Conservation (phyloP, 257 asterid species). For the Forsythia suspensa region DNA sequence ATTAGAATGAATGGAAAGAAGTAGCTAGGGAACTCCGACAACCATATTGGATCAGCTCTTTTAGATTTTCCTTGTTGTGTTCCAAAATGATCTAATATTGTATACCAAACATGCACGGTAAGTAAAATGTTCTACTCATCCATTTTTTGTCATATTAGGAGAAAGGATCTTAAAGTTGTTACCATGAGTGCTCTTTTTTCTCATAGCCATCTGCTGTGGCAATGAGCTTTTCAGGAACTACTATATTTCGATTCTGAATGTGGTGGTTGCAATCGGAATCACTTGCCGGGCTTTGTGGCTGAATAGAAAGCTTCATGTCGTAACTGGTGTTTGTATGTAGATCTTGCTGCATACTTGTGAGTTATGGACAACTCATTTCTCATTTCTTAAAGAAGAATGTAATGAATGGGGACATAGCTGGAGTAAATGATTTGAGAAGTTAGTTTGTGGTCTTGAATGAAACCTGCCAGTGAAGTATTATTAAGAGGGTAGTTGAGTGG, state of each 20-base stretch:
- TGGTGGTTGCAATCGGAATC: slow-evolving; percentile 32
- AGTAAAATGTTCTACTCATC: neutral
- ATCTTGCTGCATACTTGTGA: slow-evolving; percentile 20
- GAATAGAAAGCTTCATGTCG: slow-evolving; percentile 28
- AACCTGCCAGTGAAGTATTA: slow-evolving; percentile 22
- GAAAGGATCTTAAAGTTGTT: slow-evolving; percentile 19
- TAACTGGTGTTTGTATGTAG: slow-evolving; percentile 6
- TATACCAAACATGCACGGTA: neutral
- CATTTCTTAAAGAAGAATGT: slow-evolving; percentile 8
- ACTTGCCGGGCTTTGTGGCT: slow-evolving; percentile 19
- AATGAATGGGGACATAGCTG: slow-evolving; percentile 32
- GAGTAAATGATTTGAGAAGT: slow-evolving; percentile 32
- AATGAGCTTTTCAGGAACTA: slow-evolving; percentile 36
- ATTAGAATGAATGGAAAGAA: neutral
- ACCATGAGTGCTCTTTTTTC: slow-evolving; percentile 80
- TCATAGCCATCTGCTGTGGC: slow-evolving; percentile 51
- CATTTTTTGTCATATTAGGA: neutral
- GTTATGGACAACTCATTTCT: slow-evolving; percentile 4
- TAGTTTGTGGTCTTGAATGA: slow-evolving; percentile 47
- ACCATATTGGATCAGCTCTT: too few relatives aligned
- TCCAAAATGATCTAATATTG: too few relatives aligned
- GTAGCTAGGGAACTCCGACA: too few relatives aligned
- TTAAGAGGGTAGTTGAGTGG: slow-evolving; percentile 41
- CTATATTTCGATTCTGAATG: slow-evolving; percentile 29
- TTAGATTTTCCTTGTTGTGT: too few relatives aligned